Evolutionary conservation across 2,329 filamentous ascomycete genomes (phyloP), one percentile per base, ranked within the genome.

Genomic region (Aspergillus melleus): DNA sequence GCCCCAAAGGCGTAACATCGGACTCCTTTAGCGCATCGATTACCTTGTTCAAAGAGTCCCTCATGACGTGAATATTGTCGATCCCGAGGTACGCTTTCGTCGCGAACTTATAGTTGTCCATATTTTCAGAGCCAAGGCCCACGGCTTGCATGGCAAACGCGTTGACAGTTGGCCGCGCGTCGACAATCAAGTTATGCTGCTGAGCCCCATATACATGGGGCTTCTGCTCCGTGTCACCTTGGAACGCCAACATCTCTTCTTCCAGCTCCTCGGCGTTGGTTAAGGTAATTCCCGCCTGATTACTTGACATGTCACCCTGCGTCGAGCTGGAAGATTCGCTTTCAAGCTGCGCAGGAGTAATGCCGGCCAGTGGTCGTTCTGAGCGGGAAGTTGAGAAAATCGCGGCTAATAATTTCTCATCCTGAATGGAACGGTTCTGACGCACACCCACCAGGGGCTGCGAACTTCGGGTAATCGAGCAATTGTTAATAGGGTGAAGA

Each of bases 41-140:
- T 20, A 99, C 90, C 66, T 89, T 94, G 67, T 90, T 88, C 36
- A 99, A 81, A 1, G 94, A 98, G 62, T 90, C 90, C 59, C 95
- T 86, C 95, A 99, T 99, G 63, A 97, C 92, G 72, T 99, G 95
- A 61, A 99, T 98, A 73, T 99, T 99, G 74, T 96, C 94, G 70
- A 99, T 99, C 63, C 91, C 95, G 58, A 99, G 84, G 72, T 96
- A 99, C 30, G 90, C 89, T 76, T 97, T 96, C 60, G 89, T 89
- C 16, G 92, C 92, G 70, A 93, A 94, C 62, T 90, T 91, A 79
- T 99, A 99, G 76, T 96, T 90, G 65, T 96, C 91, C 91, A 98
- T 97, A 70, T 97, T 96, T 76, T 99, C 95, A 0, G 94, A 96
- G 2, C 95, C 95, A 74, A 93, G 88, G 6, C 95, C 95, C 64